Conservation (phyloP, 1,284 basidiomycete genomes). For the Somion occarium region DNA sequence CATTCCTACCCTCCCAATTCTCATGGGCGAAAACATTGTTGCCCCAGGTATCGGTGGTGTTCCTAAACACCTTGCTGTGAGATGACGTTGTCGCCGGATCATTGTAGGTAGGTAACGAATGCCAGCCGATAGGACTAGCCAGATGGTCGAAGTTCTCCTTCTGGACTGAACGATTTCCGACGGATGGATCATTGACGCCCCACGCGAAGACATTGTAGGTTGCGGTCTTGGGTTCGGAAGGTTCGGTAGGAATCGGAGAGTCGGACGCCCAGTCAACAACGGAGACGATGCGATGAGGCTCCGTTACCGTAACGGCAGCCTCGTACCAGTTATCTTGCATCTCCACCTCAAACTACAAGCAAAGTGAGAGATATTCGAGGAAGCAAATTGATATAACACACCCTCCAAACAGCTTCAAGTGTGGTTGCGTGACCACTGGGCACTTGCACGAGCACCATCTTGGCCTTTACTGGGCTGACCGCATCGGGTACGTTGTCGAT, state of each 20-base stretch:
- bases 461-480: slow-evolving; percentile 68
- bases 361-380: slow-evolving; percentile 1
- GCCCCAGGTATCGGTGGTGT: slow-evolving; percentile 81
- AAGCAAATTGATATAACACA: slow-evolving; percentile 22
- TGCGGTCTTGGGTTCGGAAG: slow-evolving; percentile 35
- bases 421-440: slow-evolving; percentile 50
- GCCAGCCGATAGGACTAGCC: slow-evolving; percentile 90
- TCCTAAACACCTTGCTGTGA: slow-evolving; percentile 40
- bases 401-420: slow-evolving; percentile 70
- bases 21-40: slow-evolving; percentile 91
- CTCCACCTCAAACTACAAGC: slow-evolving; percentile 70
- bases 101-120: slow-evolving; percentile 56
- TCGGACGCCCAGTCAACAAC: slow-evolving; percentile 85
- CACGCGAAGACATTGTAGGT: slow-evolving; percentile 70
- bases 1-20: slow-evolving; percentile 82
- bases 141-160: slow-evolving; percentile 65
- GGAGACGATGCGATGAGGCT: slow-evolving; percentile 69
- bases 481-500: slow-evolving; percentile 66
- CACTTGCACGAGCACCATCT: slow-evolving; percentile 69
- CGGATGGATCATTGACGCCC: slow-evolving; percentile 71
- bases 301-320: slow-evolving; percentile 56
- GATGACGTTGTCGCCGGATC: slow-evolving; percentile 41
- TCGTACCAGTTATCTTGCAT: slow-evolving; percentile 88
- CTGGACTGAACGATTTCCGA: slow-evolving; percentile 50
- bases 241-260: slow-evolving; percentile 43